Evolutionary conservation across 2,329 filamentous ascomycete species (phyloP).

Genomic region (Trichoderma simmonsii): DNA sequence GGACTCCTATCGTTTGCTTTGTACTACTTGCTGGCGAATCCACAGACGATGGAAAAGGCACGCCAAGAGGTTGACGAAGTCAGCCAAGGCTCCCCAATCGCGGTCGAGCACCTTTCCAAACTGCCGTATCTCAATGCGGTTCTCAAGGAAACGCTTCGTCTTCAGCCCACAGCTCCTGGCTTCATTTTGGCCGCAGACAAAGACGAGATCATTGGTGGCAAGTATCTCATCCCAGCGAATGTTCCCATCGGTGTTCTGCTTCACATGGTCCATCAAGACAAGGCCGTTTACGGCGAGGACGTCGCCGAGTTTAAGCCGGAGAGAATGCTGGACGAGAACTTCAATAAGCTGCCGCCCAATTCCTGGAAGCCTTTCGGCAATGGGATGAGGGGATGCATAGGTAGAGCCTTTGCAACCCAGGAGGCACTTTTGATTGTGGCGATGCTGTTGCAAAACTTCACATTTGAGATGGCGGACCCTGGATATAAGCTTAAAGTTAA

Average conservation of each 20-base stretch:
- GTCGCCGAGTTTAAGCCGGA: slow-evolving; percentile 58
- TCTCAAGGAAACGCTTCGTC: slow-evolving; percentile 52
- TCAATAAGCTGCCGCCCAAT: slow-evolving; percentile 38
- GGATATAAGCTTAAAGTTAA: slow-evolving; percentile 51
- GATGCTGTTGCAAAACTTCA: slow-evolving; percentile 64
- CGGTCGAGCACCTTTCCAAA: slow-evolving; percentile 56
- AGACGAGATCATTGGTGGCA: slow-evolving; percentile 48
- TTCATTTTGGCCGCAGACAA: slow-evolving; percentile 33
- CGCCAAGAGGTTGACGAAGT: slow-evolving; percentile 62
- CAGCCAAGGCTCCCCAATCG: slow-evolving; percentile 52
- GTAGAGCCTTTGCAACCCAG: slow-evolving; percentile 53
- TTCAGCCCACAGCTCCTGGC: slow-evolving; percentile 29
- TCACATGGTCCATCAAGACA: slow-evolving; percentile 51
- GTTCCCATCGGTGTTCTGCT: slow-evolving; percentile 46
- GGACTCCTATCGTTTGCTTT: slow-evolving; percentile 61
- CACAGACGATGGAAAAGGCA: slow-evolving; percentile 52
- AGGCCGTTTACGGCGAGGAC: slow-evolving; percentile 54
- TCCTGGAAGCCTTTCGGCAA: slow-evolving; percentile 54
- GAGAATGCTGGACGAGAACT: slow-evolving; percentile 57
- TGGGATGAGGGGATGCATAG: slow-evolving; percentile 51
- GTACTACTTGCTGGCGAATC: slow-evolving; percentile 58
- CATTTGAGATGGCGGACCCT: slow-evolving; percentile 59
- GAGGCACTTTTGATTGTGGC: slow-evolving; percentile 43
- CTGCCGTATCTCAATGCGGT: slow-evolving; percentile 62
- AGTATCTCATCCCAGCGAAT: slow-evolving; percentile 49